A percentile compares a stretch with the other conserved stretches of the same genome.
These are phyloP conservation scores for Hsuehochloa calcarea DNA, from an alignment of 176 grass and related monocot genomes.

Conservation along the genomic window DNA sequence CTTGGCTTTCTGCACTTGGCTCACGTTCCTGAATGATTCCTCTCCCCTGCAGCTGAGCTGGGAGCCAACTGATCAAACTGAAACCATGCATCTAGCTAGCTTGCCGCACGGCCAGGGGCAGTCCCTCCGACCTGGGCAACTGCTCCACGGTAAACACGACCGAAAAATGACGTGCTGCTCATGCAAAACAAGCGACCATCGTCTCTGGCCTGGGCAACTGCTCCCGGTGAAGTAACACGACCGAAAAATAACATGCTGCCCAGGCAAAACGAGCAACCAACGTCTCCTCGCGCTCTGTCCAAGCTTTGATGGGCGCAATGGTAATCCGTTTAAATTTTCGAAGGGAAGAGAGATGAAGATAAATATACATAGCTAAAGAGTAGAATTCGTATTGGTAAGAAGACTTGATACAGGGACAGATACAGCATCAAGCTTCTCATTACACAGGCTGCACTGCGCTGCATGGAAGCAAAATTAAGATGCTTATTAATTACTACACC, in stretches of 20 bases:
- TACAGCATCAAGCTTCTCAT: slow-evolving; percentile 26
- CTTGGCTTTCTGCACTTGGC: slow-evolving; percentile 16
- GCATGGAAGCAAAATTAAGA: slow-evolving; percentile 20
- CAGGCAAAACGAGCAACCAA: too few relatives aligned
- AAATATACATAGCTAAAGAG: not conserved
- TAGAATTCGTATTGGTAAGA: not conserved
- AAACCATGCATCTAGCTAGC: not conserved
- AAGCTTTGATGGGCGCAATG: too few relatives aligned
- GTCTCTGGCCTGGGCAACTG: too few relatives aligned
- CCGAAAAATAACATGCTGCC: too few relatives aligned
- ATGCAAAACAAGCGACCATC: too few relatives aligned
- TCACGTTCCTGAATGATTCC: slow-evolving; percentile 33
- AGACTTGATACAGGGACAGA: not conserved
- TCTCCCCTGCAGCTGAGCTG: slow-evolving; percentile 3
- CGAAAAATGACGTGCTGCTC: too few relatives aligned
- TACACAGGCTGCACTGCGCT: slow-evolving; percentile 33
- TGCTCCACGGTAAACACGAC: too few relatives aligned
- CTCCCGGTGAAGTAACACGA: too few relatives aligned
- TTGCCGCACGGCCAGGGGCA: too few relatives aligned
- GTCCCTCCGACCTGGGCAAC: too few relatives aligned
- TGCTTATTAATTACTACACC: not conserved
- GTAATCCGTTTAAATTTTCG: not conserved
- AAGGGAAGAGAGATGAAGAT: not conserved
- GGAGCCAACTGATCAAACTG: not conserved
- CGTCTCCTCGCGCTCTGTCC: too few relatives aligned